A percentile compares a stretch with the other conserved stretches of the same genome.
phyloP scores from a whole-genome alignment of 257 asterid species.

The Cordia subcordata region DNA sequence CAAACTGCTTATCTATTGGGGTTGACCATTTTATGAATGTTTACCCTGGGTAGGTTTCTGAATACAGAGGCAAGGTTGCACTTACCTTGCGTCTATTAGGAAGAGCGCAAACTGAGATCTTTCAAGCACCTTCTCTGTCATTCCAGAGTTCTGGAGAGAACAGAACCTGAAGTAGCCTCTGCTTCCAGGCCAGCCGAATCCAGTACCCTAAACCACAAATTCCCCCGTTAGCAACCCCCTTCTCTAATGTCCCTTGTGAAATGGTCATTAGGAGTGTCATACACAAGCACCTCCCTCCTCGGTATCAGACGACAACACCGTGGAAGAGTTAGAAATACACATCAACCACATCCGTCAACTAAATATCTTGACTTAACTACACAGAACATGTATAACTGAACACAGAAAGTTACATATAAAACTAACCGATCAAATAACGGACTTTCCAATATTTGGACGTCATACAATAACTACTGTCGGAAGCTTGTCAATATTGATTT shows the following conservation, averaged over 20 bases:
- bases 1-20: constrained; percentile 20
- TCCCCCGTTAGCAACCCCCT: constrained; percentile 88
- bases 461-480: constrained; percentile 79
- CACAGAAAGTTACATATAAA: background rate
- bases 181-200: constrained; percentile 99
- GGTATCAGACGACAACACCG: constrained; percentile 62
- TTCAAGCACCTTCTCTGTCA: constrained; percentile 75
- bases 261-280: constrained; percentile 91
- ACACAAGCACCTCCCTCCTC: constrained; percentile 97
- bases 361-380: no score
- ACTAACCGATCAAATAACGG: constrained; percentile 90
- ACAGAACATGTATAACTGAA: no score
- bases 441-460: constrained; percentile 95
- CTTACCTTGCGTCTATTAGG: constrained; percentile 70
- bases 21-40: background rate
- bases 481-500: constrained; percentile 65
- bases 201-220: constrained; percentile 75
- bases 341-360: constrained; percentile 7
- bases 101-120: constrained; percentile 68
- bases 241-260: constrained; percentile 93
- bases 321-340: constrained; percentile 18
- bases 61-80: background rate
- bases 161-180: constrained; percentile 96
- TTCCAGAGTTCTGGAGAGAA: constrained; percentile 84
- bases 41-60: background rate